Percentiles rank a stretch among this genome's conserved stretches.
Conservation (phyloP, 345 rosid species). For the Rhodomyrtus tomentosa region DNA sequence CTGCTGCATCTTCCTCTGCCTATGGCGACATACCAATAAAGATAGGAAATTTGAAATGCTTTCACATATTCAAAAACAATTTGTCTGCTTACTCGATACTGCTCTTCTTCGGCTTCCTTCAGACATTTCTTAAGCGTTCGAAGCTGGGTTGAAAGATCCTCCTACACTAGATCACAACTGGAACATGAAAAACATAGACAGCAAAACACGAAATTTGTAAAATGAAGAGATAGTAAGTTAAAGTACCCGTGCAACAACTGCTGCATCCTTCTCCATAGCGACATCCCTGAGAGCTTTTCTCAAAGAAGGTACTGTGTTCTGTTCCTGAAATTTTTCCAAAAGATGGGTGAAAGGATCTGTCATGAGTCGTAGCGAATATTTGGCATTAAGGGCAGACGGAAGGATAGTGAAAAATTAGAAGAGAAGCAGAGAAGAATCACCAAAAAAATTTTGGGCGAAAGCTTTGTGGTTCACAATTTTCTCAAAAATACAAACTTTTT, state of each 20-base stretch:
- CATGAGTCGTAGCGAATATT: background rate
- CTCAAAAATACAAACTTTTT: background rate
- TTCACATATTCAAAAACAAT: conserved; percentile 5
- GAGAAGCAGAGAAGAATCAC: background rate
- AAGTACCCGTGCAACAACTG: conserved; percentile 81
- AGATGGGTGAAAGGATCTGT: background rate
- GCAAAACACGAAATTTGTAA: background rate
- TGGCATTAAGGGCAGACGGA: background rate
- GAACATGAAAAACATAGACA: conserved; percentile 1
- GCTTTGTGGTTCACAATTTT: background rate
- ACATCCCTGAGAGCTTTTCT: conserved; percentile 92
- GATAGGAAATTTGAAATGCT: background rate
- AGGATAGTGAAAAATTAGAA: background rate
- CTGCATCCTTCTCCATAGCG: conserved; percentile 99
- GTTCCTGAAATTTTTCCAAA: conserved; percentile 43
- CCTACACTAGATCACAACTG: conserved; percentile 38
- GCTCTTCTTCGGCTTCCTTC: conserved; percentile 94
- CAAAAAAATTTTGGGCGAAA: background rate
- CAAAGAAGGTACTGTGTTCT: conserved; percentile 75
- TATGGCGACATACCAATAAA: conserved; percentile 15
- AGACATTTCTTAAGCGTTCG: conserved; percentile 73
- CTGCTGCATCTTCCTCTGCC: conserved; percentile 99
- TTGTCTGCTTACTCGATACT: conserved; percentile 45
- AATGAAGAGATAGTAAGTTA: background rate
- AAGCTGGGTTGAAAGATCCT: conserved; percentile 90